A percentile compares a stretch with the other conserved stretches of the same genome.
phyloP scores from a whole-genome alignment of 768 basidiomycete genomes.

The Crassisporium funariophilum region DNA sequence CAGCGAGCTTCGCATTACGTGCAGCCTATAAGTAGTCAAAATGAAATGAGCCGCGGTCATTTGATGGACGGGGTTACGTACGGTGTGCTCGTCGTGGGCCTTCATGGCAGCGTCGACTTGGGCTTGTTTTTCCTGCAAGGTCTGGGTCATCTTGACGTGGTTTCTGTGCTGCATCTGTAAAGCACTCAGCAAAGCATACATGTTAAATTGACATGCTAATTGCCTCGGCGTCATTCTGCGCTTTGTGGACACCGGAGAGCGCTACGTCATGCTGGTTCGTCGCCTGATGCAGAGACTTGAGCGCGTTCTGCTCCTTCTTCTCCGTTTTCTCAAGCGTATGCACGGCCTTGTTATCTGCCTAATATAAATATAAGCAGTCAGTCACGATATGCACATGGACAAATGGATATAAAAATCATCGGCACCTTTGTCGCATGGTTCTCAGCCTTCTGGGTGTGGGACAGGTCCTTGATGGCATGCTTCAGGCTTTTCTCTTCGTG shows the following conservation, averaged over 20 bases:
- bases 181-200: neutral
- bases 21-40: neutral
- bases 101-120: slow-evolving; percentile 24
- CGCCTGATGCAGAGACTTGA: slow-evolving; percentile 54
- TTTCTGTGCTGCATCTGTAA: slow-evolving; percentile 19
- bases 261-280: slow-evolving; percentile 54
- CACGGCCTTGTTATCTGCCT: slow-evolving; percentile 20
- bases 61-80: slow-evolving; percentile 8
- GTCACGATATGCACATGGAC: neutral
- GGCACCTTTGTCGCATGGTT: slow-evolving; percentile 55
- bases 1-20: slow-evolving; percentile 18
- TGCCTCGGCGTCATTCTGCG: slow-evolving; percentile 46
- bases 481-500: slow-evolving; percentile 52
- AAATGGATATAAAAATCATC: neutral
- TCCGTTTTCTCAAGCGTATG: slow-evolving; percentile 41
- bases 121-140: slow-evolving; percentile 24
- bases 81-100: slow-evolving; percentile 25
- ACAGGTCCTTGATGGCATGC: slow-evolving; percentile 55
- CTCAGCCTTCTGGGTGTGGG: slow-evolving; percentile 53
- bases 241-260: slow-evolving; percentile 38
- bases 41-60: neutral
- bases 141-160: slow-evolving; percentile 20
- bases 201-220: neutral
- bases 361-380: neutral
- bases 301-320: slow-evolving; percentile 50